Evolutionary conservation across 2,329 filamentous ascomycete genomes (phyloP).

Genomic region (Pestalotiopsis sp.): DNA sequence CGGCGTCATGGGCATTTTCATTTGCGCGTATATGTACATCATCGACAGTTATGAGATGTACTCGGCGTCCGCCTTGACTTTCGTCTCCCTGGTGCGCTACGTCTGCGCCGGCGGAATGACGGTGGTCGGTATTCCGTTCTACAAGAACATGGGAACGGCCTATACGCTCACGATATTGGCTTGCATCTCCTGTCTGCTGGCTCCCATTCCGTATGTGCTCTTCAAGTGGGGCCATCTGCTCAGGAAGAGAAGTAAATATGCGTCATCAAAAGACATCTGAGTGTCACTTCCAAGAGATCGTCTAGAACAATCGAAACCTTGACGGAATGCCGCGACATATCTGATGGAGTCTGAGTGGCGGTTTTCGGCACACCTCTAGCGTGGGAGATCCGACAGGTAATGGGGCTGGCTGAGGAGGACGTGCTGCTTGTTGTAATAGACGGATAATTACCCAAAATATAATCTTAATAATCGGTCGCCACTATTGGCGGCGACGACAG

Average conservation of each 20-base stretch:
- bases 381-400: neutral
- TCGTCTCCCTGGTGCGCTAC: constrained; percentile 34
- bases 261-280: constrained; percentile 14
- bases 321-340: neutral
- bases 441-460: neutral
- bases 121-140: constrained; percentile 36
- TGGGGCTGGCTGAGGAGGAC: neutral
- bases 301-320: neutral
- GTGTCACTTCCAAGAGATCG: neutral
- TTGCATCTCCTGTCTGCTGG: constrained; percentile 29
- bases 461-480: no score
- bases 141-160: constrained; percentile 34
- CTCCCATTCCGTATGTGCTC: constrained; percentile 31
- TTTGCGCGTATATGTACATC: constrained; percentile 38
- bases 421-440: neutral
- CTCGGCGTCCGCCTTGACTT: constrained; percentile 34
- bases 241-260: constrained; percentile 17
- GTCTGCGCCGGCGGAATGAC: constrained; percentile 35
- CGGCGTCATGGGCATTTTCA: constrained; percentile 42
- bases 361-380: neutral
- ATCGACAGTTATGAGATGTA: constrained; percentile 38
- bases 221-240: constrained; percentile 20
- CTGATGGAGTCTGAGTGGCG: neutral
- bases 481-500: no score
- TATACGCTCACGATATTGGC: constrained; percentile 36